Conservation (phyloP, 495 filamentous ascomycete genomes). For the Daldinia grandis region DNA sequence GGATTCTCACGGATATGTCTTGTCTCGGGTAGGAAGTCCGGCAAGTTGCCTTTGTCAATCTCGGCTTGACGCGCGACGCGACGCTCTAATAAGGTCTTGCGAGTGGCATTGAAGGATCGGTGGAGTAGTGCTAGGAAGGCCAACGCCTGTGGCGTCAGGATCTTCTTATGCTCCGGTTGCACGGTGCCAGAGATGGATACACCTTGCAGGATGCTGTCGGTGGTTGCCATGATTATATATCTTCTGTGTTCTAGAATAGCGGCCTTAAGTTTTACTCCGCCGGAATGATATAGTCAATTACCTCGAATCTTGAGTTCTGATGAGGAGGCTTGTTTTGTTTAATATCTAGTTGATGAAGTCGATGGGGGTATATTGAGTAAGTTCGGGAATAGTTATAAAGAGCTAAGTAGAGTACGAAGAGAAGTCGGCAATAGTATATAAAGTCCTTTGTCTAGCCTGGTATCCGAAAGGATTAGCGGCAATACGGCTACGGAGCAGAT, state of each 20-base stretch:
- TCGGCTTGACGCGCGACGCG: constrained; percentile 89
- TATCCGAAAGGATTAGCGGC: constrained; percentile 17
- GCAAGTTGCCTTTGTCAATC: constrained; percentile 90
- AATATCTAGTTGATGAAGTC: background rate
- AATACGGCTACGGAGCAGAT: constrained; percentile 16
- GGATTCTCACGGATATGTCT: constrained; percentile 94
- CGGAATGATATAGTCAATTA: background rate
- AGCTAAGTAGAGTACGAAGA: constrained; percentile 4
- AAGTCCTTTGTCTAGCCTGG: constrained; percentile 16
- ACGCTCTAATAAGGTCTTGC: constrained; percentile 88
- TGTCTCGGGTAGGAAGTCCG: constrained; percentile 96
- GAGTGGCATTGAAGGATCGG: constrained; percentile 88
- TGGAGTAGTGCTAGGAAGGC: constrained; percentile 95
- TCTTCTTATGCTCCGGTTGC: constrained; percentile 81
- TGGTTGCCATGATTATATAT: constrained; percentile 67
- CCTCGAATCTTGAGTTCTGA: background rate
- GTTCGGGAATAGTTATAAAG: background rate
- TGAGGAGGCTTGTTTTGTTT: background rate
- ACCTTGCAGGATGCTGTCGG: constrained; percentile 82
- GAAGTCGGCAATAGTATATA: constrained; percentile 24
- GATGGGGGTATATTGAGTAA: constrained; percentile 1
- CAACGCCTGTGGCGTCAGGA: constrained; percentile 89
- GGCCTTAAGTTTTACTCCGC: constrained; percentile 2
- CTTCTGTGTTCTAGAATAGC: background rate
- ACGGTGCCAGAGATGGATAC: constrained; percentile 84